A percentile compares a stretch with the other conserved stretches of the same genome.
Evolutionary conservation across 169 alveolate genomes (phyloP).

Genomic region (Toxoplasma gondii): DNA sequence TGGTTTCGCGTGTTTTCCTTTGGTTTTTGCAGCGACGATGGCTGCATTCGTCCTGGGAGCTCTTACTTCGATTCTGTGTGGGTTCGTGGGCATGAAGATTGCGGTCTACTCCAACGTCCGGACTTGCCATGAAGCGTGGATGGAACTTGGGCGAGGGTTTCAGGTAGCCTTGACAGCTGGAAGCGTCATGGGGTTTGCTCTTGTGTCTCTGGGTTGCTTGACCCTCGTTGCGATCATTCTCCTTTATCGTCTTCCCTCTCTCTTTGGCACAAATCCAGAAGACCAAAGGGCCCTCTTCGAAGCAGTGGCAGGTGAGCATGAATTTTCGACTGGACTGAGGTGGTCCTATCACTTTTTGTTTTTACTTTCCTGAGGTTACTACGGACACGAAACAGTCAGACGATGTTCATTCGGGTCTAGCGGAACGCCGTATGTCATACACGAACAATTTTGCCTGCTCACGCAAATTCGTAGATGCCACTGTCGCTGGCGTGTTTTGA

Average conservation of each 20-base stretch:
- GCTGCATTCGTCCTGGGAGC: conserved; percentile 88
- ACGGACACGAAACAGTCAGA: too few relatives aligned
- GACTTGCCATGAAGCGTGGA: conserved; percentile 85
- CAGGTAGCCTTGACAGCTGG: conserved; percentile 88
- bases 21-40: conserved; percentile 75
- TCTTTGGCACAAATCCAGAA: conserved; percentile 49
- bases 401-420: too few relatives aligned
- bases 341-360: not conserved
- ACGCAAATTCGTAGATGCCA: too few relatives aligned
- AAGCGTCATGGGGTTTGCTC: conserved; percentile 87
- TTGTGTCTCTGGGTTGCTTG: conserved; percentile 85
- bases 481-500: too few relatives aligned
- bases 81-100: conserved; percentile 89
- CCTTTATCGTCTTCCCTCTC: conserved; percentile 65
- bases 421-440: too few relatives aligned
- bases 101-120: conserved; percentile 88
- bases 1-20: not conserved
- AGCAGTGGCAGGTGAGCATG: conserved; percentile 81
- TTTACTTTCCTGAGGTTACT: not conserved
- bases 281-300: conserved; percentile 76
- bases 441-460: too few relatives aligned
- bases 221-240: conserved; percentile 75
- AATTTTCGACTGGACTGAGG: not conserved
- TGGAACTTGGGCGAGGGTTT: conserved; percentile 79
- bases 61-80: conserved; percentile 87